Base-by-base conservation (phyloP, 176 grass and related monocot genomes). In the Triticum timopheevii region DNA sequence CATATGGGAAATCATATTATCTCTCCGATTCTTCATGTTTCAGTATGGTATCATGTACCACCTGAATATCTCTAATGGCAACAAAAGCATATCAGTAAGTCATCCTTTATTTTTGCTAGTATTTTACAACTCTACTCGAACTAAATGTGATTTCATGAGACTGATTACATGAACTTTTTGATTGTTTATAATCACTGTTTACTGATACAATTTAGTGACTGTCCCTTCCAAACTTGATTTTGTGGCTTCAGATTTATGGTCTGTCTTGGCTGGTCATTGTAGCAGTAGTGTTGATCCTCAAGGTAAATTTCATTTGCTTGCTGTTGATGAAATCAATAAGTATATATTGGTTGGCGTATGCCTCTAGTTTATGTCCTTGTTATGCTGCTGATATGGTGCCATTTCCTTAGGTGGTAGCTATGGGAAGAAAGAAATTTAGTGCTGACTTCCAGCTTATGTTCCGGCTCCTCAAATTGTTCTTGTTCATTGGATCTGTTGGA, bases 371-470 rank as follows among this genome's bases (percentile, higher is more conserved):
- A 1, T 79, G 6, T 50, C 58, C 74, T 58, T 82, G 28, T 77
- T 61, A 79, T 61, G 44, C 70, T 87, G 28, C 82, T 92, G 63
- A 88, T 39, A n/a, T 47, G 25, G 12, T 66, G 80, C 22, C 27
- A 65, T 83, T 82, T 79, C 61, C 65, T 40, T 85, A 95, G 93
- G 96, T 98, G 69, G 91, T 92, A 19, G 95, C 96, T 39, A 91
- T 94, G 83, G 96, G 93, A 38, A 98, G 93, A 61, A 95, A 95
- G 56, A 98, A 92, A 81, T 98, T 98, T 38, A 98, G 93, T 81
- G 93, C 96, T 3, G 96, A 98, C 83, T 98, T 90, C 81, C 96
- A 98, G 78, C 91, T 95, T 28, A 89, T 98, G 90, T 98, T 98
- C 84, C 86, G 93, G 64, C 93, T 98, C 87, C 91, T 95, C n/a